Percentiles rank a stretch among this genome's conserved stretches.
Evolutionary conservation across 805 yeast genomes (phyloP).

Genomic region (Candida railenensis): DNA sequence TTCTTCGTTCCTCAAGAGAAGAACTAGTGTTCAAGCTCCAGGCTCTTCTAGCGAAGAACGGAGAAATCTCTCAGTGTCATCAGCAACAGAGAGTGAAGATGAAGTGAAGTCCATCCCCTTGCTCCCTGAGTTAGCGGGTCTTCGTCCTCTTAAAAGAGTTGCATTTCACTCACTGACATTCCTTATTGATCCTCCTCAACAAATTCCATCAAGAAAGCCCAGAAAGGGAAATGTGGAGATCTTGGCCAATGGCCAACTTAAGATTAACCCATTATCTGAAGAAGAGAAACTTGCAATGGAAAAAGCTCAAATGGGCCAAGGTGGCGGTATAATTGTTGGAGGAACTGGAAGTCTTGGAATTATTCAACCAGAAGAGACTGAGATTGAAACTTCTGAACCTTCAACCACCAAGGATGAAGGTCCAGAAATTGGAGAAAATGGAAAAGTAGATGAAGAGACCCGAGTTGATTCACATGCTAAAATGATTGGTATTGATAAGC

Average conservation of each 20-base stretch:
- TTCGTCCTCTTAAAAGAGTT: slow-evolving; percentile 40
- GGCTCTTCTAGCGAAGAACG: slow-evolving; percentile 15
- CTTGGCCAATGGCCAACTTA: slow-evolving; percentile 50
- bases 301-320: slow-evolving; percentile 39
- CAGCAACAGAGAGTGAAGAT: slow-evolving; percentile 1
- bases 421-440: slow-evolving; percentile 12
- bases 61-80: slow-evolving; percentile 5
- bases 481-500: slow-evolving; percentile 30
- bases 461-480: slow-evolving; percentile 24
- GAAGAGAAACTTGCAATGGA: slow-evolving; percentile 48
- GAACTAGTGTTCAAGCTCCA: slow-evolving; percentile 7
- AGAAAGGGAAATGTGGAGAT: slow-evolving; percentile 71
- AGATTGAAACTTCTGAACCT: slow-evolving; percentile 6
- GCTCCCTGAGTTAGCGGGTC: slow-evolving; percentile 26
- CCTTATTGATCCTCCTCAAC: slow-evolving; percentile 67
- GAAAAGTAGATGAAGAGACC: slow-evolving; percentile 15
- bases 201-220: slow-evolving; percentile 85
- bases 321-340: slow-evolving; percentile 76
- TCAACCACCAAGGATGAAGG: slow-evolving; percentile 1
- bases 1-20: slow-evolving; percentile 28
- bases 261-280: slow-evolving; percentile 53
- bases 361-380: slow-evolving; percentile 15
- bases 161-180: slow-evolving; percentile 44
- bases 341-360: slow-evolving; percentile 68
- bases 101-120: slow-evolving; percentile 5